Percentiles rank a stretch among this genome's conserved stretches.
Evolutionary conservation across 2,329 filamentous ascomycete genomes (phyloP).

Genomic region (Nemania serpens): DNA sequence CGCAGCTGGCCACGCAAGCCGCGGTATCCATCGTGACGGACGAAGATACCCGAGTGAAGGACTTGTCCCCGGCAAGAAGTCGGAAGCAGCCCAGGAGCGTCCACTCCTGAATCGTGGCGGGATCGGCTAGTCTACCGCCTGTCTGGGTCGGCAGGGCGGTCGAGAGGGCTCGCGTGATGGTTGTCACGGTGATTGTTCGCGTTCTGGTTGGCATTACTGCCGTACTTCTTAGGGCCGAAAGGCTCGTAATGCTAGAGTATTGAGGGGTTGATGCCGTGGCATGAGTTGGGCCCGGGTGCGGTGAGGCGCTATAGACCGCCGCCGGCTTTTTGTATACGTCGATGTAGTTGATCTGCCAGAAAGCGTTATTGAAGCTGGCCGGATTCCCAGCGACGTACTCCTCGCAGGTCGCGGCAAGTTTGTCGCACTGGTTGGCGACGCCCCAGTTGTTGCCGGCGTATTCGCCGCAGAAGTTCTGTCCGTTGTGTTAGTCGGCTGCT

Average conservation of each 20-base stretch:
- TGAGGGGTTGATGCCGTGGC: constrained; percentile 12
- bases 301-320: constrained; percentile 13
- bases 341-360: constrained; percentile 61
- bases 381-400: constrained; percentile 55
- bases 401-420: constrained; percentile 50
- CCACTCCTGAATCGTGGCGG: constrained; percentile 29
- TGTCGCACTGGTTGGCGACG: constrained; percentile 44
- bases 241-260: constrained; percentile 14
- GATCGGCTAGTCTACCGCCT: constrained; percentile 20
- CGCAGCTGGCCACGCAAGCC: constrained; percentile 47
- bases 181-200: constrained; percentile 36
- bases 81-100: constrained; percentile 47
- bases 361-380: constrained; percentile 47
- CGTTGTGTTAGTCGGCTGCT: constrained; percentile 1
- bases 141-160: constrained; percentile 32
- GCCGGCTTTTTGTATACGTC: constrained; percentile 48
- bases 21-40: constrained; percentile 47
- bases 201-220: constrained; percentile 30
- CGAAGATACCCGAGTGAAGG: constrained; percentile 42
- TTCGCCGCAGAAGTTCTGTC: constrained; percentile 73
- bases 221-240: constrained; percentile 5
- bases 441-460: constrained; percentile 64
- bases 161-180: constrained; percentile 21
- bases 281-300: constrained; percentile 15
- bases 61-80: constrained; percentile 43